Base-by-base conservation (phyloP, 306 rosid genomes). In the Prinsepia uniflora region DNA sequence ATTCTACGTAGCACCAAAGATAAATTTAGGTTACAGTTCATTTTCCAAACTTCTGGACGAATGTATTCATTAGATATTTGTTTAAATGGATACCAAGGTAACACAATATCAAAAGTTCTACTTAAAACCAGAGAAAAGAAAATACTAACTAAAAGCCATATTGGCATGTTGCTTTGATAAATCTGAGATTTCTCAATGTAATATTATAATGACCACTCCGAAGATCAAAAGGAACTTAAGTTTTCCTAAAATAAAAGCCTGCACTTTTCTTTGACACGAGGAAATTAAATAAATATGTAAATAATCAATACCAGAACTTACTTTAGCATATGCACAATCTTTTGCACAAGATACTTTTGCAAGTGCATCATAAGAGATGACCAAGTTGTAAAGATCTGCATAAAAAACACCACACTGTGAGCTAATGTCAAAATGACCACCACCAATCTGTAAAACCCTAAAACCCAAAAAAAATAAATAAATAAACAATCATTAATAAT, bases 351-450 rank as follows among this genome's bases (percentile, higher is more conserved):
- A 82, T 93, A 93, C 78, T 86, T 93, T 80, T 90, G 96, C 73
- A 93, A 76, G 75, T 85, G 63, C 97, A 89, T 87, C 98, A 89
- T 87, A 75, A 88, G 78, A 67, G 61, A 79, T 45, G 96, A 90
- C 97, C 96, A 93, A 20, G 98, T 84, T 14, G 70, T 83, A 82
- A 93, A 90, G 46, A 88, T 87, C 98, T 93, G 94, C 88, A 70
- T 41, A 71, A 70, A 63, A 72, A 8, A 72, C 50, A 13, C 43
- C 49, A 55, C 48, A 52, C 49, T 8, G 43, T 63, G 20, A 68
- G 9, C 22, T 48, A 71, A 79, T 0, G 7, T 49, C n/a, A 66
- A 71, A 6, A 41, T 30, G 11, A 78, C 30, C 30, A 67, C 39
- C 68, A 64, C 13, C 53, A 68, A 63, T 22, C 73, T 47, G n/a